phyloP scores from a whole-genome alignment of 495 filamentous ascomycete species.

The Penicillium daleae region DNA sequence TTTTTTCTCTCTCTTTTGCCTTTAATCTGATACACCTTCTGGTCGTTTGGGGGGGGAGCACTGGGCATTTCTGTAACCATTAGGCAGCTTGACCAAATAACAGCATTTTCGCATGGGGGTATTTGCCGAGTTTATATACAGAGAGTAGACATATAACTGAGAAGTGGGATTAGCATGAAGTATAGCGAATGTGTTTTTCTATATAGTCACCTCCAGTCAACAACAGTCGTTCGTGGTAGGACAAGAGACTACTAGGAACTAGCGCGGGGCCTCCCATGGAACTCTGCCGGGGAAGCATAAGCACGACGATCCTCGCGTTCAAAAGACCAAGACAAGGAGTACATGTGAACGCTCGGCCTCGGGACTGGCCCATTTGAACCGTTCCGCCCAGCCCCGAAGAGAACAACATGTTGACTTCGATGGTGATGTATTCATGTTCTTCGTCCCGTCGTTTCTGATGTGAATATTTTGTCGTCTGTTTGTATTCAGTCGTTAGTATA shows the following conservation, averaged over 20 bases:
- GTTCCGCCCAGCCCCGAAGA: conserved; percentile 12
- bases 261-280: not conserved
- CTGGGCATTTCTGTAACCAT: conserved; percentile 28
- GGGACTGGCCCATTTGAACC: conserved; percentile 20
- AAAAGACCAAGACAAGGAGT: not conserved
- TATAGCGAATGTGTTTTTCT: too few relatives aligned
- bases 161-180: not conserved
- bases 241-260: too few relatives aligned
- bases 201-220: too few relatives aligned
- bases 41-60: conserved; percentile 24
- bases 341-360: conserved; percentile 28
- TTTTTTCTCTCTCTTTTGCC: conserved; percentile 8
- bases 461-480: not conserved
- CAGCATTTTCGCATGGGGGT: conserved; percentile 12
- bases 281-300: conserved; percentile 9
- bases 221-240: not conserved
- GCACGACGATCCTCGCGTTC: conserved; percentile 17
- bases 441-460: too few relatives aligned
- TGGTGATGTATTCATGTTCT: too few relatives aligned
- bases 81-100: conserved; percentile 18
- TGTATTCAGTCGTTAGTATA: not conserved
- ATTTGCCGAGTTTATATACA: not conserved
- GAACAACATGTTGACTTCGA: too few relatives aligned
- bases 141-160: too few relatives aligned
- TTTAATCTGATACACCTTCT: conserved; percentile 36